Evolutionary conservation across 2,329 filamentous ascomycete species (phyloP).

Genomic region (Exophiala bonariae): DNA sequence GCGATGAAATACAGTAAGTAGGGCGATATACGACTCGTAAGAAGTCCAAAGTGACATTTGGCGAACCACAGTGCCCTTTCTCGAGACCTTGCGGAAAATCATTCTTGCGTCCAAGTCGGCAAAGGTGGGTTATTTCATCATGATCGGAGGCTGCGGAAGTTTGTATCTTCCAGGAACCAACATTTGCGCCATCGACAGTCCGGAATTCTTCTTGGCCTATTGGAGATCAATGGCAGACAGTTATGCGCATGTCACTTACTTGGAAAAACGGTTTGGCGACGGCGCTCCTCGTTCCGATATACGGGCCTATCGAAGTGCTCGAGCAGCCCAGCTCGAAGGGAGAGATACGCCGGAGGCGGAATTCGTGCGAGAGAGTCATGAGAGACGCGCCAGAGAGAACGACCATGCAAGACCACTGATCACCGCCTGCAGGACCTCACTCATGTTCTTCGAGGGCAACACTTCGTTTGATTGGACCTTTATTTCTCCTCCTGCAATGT

Average conservation of each 20-base stretch:
- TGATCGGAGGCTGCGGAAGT: conserved; percentile 9
- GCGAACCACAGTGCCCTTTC: conserved; percentile 1
- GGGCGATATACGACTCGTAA: not conserved
- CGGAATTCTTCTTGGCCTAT: conserved; percentile 1
- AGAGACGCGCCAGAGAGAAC: not conserved
- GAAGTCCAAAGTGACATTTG: too few relatives aligned
- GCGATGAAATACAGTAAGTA: conserved; percentile 5
- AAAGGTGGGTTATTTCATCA: conserved; percentile 5
- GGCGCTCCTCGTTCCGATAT: not conserved
- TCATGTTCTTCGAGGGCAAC: conserved; percentile 10
- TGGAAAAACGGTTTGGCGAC: conserved; percentile 2
- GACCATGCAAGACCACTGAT: conserved; percentile 2
- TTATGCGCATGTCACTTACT: conserved; percentile 2
- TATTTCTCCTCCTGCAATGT: conserved; percentile 4
- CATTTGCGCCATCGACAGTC: conserved; percentile 1
- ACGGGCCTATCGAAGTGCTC: conserved; percentile 5
- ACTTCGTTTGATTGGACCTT: conserved; percentile 10
- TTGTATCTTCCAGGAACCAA: conserved; percentile 2
- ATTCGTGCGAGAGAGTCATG: conserved; percentile 1
- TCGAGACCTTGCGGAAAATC: conserved; percentile 6
- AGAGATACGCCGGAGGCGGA: not conserved
- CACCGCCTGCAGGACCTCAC: conserved; percentile 4
- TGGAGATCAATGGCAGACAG: conserved; percentile 1
- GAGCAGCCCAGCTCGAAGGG: not conserved
- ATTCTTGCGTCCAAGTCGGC: conserved; percentile 1